Conservation (phyloP, 1,139 yeast genomes). For the Candida sp. region DNA sequence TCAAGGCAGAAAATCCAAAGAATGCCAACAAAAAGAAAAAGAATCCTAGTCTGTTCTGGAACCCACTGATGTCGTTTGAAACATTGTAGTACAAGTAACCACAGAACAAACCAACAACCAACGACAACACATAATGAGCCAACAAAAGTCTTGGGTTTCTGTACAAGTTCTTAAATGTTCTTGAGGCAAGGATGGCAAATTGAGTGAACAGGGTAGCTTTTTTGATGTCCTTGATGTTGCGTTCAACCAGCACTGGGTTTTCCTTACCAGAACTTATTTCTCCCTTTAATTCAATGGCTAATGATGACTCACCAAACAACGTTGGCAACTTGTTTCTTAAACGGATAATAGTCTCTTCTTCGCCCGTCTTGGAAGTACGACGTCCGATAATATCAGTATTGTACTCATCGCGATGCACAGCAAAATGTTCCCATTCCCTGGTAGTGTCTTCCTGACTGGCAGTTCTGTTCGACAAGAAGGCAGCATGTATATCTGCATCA, state of each 20-base stretch:
- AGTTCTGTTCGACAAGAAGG: slow-evolving; percentile 30
- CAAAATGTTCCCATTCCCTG: slow-evolving; percentile 89
- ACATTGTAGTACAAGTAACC: slow-evolving; percentile 86
- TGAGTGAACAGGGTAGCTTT: slow-evolving; percentile 68
- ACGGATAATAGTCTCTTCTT: slow-evolving; percentile 34
- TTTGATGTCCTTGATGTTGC: slow-evolving; percentile 39
- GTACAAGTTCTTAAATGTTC: slow-evolving; percentile 91
- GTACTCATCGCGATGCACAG: slow-evolving; percentile 81
- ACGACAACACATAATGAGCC: slow-evolving; percentile 81
- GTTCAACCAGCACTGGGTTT: slow-evolving; percentile 34
- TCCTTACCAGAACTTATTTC: slow-evolving; percentile 48
- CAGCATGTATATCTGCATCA: slow-evolving; percentile 40
- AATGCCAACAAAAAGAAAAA: slow-evolving; percentile 89
- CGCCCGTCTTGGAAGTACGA: slow-evolving; percentile 21
- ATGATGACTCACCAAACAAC: slow-evolving; percentile 52
- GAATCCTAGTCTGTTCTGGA: slow-evolving; percentile 92
- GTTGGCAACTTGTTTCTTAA: slow-evolving; percentile 40
- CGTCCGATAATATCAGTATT: slow-evolving; percentile 20
- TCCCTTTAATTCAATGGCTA: slow-evolving; percentile 49
- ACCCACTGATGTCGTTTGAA: slow-evolving; percentile 90
- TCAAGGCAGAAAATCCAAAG: slow-evolving; percentile 92
- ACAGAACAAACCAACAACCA: slow-evolving; percentile 80
- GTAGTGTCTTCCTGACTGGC: slow-evolving; percentile 60
- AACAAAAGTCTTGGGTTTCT: slow-evolving; percentile 86
- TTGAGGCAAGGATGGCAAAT: slow-evolving; percentile 69